A percentile compares a stretch with the other conserved stretches of the same genome.
Evolutionary conservation across 805 yeast genomes (phyloP).

Genomic region (Kodamaea sagamina): DNA sequence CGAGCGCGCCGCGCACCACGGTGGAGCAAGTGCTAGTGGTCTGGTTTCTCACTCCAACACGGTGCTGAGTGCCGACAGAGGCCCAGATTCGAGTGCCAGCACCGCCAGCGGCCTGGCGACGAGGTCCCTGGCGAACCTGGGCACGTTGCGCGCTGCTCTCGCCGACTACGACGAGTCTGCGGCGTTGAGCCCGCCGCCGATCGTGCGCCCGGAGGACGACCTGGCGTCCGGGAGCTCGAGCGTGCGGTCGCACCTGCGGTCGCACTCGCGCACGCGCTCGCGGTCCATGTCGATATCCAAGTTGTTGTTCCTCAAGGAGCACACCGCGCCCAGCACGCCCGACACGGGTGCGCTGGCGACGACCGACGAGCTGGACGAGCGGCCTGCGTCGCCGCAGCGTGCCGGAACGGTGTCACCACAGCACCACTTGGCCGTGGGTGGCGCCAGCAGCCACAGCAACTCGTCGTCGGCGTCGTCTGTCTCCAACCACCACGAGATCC

Average conservation of each 20-base stretch:
- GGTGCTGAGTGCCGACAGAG: no score
- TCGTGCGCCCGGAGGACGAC: constrained; percentile 15
- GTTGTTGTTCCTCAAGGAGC: constrained; percentile 29
- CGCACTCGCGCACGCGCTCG: constrained; percentile 19
- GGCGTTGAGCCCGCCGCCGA: constrained; percentile 15
- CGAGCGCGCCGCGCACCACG: not conserved
- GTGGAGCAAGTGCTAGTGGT: constrained; percentile 8
- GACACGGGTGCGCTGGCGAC: not conserved
- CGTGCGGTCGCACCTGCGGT: constrained; percentile 5
- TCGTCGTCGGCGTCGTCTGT: constrained; percentile 6
- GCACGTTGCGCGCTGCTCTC: constrained; percentile 1
- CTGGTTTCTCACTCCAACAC: no score
- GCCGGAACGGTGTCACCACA: constrained; percentile 1
- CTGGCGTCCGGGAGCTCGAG: not conserved
- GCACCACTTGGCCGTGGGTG: not conserved
- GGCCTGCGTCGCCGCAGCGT: not conserved
- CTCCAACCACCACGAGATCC: constrained; percentile 14
- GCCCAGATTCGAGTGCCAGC: no score
- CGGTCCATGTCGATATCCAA: constrained; percentile 28
- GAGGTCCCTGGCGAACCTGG: no score
- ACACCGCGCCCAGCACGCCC: not conserved
- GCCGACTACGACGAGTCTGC: not conserved
- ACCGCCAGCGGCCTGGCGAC: no score
- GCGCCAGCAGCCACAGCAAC: not conserved
- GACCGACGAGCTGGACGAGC: constrained; percentile 1